These are phyloP conservation scores for Zygosaccharomyces sapae DNA, from an alignment of 1,139 yeast genomes.

Conservation along the genomic window DNA sequence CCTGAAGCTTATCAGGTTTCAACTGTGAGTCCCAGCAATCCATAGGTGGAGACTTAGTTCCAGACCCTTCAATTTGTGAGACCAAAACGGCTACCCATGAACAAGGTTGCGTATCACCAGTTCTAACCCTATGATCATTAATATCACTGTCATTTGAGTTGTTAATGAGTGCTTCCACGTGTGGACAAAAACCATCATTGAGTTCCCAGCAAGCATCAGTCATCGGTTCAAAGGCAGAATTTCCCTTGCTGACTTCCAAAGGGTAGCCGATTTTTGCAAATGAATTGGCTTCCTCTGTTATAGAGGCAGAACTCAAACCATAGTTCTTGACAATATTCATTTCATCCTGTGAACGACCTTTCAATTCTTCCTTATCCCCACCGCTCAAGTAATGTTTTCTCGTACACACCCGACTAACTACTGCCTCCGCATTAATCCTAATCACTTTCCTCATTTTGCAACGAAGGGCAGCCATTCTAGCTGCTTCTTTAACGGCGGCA, in stretches of 20 bases:
- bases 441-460: not conserved
- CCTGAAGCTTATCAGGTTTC: no score
- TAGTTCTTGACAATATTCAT: no score
- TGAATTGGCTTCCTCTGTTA: not conserved
- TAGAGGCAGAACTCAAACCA: no score
- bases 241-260: not conserved
- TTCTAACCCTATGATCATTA: not conserved
- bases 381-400: not conserved
- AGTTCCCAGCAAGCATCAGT: not conserved
- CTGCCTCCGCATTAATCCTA: not conserved
- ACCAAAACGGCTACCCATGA: not conserved
- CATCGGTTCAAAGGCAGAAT: not conserved
- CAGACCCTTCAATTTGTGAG: not conserved
- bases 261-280: not conserved
- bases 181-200: not conserved
- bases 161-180: not conserved
- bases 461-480: not conserved
- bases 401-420: not conserved
- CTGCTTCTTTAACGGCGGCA: not conserved
- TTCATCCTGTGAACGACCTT: not conserved
- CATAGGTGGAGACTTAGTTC: no score
- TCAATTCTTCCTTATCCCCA: not conserved
- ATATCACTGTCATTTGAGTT: not conserved
- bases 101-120: not conserved
- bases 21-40: no score